These are phyloP conservation scores for Lecanicillium sp. DNA, from an alignment of 2,329 filamentous ascomycete species.

Conservation along the genomic window DNA sequence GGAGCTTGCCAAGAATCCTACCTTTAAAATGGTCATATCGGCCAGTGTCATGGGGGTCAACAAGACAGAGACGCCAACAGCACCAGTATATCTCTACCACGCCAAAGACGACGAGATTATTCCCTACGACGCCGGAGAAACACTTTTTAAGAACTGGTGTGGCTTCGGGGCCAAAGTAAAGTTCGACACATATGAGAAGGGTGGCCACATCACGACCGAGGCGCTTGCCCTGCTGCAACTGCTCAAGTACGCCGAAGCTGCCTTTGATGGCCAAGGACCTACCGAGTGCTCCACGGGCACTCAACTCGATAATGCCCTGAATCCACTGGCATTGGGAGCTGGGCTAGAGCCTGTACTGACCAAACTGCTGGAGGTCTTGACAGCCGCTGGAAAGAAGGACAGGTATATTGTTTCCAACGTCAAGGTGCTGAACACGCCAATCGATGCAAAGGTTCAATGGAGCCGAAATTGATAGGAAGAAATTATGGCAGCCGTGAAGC, in stretches of 20 bases:
- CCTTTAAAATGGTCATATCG: neutral
- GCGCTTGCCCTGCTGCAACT: conserved; percentile 1
- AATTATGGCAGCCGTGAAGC: too few species aligned
- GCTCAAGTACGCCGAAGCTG: conserved; percentile 2
- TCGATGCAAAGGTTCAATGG: too few species aligned
- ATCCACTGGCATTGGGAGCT: conserved; percentile 6
- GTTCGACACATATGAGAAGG: conserved; percentile 3
- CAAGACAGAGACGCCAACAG: conserved; percentile 7
- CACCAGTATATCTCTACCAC: conserved; percentile 8
- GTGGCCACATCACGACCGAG: conserved; percentile 7
- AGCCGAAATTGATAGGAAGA: too few species aligned
- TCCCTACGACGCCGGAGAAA: neutral
- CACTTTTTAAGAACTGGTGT: conserved; percentile 6
- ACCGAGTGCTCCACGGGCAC: conserved; percentile 1
- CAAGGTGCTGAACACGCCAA: too few species aligned
- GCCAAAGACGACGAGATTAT: conserved; percentile 8
- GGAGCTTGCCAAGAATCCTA: conserved; percentile 2
- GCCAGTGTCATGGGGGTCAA: conserved; percentile 5
- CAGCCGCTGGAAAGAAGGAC: conserved; percentile 5
- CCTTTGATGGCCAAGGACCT: conserved; percentile 6
- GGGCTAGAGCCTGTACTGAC: conserved; percentile 4
- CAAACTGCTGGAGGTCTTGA: neutral
- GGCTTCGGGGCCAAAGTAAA: conserved; percentile 5
- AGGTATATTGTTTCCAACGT: too few species aligned
- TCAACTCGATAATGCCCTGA: conserved; percentile 2